Base-by-base conservation (phyloP, 306 rosid genomes). In the Cicer chorassanicum region DNA sequence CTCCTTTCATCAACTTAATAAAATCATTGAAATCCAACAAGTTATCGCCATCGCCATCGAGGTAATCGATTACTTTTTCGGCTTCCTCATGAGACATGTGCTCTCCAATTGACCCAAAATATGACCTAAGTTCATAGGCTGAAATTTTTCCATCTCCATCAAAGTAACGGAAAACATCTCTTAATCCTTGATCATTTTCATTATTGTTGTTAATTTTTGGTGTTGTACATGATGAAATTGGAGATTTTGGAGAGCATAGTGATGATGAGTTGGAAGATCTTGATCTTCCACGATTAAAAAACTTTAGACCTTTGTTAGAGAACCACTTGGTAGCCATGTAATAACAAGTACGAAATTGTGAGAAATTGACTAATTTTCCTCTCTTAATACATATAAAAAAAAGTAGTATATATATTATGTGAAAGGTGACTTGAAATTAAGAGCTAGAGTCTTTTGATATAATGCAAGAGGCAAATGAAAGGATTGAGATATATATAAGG, bases 301-400 rank as follows among this genome's bases (percentile, higher is more conserved):
- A 78, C 38, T 46, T 75, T 0, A 82, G 81, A 21, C 74, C 66
- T 50, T 83, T 89, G 79, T 79, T 86, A 0, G 89, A 70, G 76
- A 91, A 89, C 97, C 94, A 91, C 21, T 81, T 91, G 3, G 88
- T 54, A 1, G 92, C 88, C 96, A 88, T 86, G 5, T 86, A 9
- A 24, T 9, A 9, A 21, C 21, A 49, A 46, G 21, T 9, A 18
- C 6, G 43, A 57, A 39, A 54, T 2, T 51, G 15, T 9, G 55
- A 48, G 8, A 41, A 24, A 24, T 24, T 2, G 34, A 54, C 7
- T 2, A 15, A n/a, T 38, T 65, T 54, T 9, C 1, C 19, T 55
- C 39, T 44, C 8, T 18, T 38, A 65, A 9, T 55, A 42, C 21
- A 57, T 43, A 21, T 21, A 34, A 29, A 59, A 14, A 16, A 6